These are phyloP conservation scores for Leptographium radiaticola DNA, from an alignment of 2,329 filamentous ascomycete genomes.

Conservation along the genomic window DNA sequence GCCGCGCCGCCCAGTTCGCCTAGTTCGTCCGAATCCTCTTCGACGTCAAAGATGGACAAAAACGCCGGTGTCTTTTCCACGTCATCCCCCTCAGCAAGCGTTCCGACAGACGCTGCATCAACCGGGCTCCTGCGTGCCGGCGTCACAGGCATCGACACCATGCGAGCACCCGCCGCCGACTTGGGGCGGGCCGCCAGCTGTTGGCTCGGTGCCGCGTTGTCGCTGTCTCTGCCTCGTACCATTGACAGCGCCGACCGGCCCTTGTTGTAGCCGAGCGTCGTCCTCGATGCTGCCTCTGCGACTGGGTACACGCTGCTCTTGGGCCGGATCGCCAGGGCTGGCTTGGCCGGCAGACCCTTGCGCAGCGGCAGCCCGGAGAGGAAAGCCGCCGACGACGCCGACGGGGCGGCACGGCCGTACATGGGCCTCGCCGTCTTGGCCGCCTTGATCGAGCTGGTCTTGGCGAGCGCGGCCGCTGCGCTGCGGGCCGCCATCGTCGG, in stretches of 20 bases:
- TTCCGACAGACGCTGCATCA: not conserved
- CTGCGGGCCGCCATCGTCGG: constrained; percentile 40
- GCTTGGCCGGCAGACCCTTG: not conserved
- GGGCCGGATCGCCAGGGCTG: constrained; percentile 5
- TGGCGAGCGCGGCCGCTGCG: constrained; percentile 39
- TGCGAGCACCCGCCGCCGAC: not conserved
- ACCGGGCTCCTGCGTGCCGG: not conserved
- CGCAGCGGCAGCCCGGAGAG: constrained; percentile 8
- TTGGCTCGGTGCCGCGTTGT: not conserved
- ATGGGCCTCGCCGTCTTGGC: constrained; percentile 13
- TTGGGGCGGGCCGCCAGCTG: not conserved
- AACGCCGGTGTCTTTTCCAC: constrained; percentile 35
- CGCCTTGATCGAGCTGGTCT: constrained; percentile 15
- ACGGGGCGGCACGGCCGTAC: constrained; percentile 7
- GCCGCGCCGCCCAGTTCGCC: constrained; percentile 24
- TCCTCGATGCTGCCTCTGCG: constrained; percentile 58
- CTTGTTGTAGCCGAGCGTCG: constrained; percentile 74
- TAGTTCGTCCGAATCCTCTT: constrained; percentile 22
- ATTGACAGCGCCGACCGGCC: constrained; percentile 47
- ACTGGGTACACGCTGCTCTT: constrained; percentile 13
- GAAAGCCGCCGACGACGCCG: not conserved
- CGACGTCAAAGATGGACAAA: constrained; percentile 42
- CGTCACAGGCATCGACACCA: not conserved
- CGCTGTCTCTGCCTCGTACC: constrained; percentile 18
- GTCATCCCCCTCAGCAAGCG: constrained; percentile 12